Evolutionary conservation across 495 filamentous ascomycete species (phyloP), one percentile per base, ranked within the genome.

Genomic region (Xylaria castorea): DNA sequence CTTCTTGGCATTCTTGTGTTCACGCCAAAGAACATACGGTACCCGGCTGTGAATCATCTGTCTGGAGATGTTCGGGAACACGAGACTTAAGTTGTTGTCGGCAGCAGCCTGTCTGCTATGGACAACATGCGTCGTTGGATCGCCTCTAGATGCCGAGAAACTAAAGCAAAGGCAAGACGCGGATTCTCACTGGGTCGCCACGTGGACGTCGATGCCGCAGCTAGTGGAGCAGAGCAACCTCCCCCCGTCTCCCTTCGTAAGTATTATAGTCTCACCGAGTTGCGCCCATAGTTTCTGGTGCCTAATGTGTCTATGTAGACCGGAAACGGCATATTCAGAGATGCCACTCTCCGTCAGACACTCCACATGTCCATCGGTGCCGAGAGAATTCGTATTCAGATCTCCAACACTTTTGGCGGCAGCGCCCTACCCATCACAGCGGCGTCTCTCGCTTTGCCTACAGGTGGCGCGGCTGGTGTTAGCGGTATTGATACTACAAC

Each of bases 181-280:
- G 40, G 78, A 80, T 25, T 71, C 81, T 32, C 89, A 90, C 71
- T 93, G 91, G 91, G 88, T 91, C 9, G 84, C 85, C 70, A 88
- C 89, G 2, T 92, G 90, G 90, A 86, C 88, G 0, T 82, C 88
- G 9, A 92, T 91, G 90, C 89, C 90, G 3, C 90, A 92, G 79
- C 77, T 90, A 20, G 88, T 89, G 6, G 90, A 93, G 73, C 85
- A 83, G 36, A 84, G 78, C 68, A 92, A 92, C 75, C 83, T 92
- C 64, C 90, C 90, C 14, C 86, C 87, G 0, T 74, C 83, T 2
- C 88, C 88, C 44, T 92, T 88, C 75, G 89, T 91, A 83, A 44
- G 87, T 79, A 36, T 1, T 8, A 40, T 46, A 12, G 57, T 50
- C 27, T 65, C 32, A 20, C 25, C 69, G 25, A 30, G 38, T 42